These are phyloP conservation scores for Guyanaporus albipodus DNA, from an alignment of 768 basidiomycete species.

Conservation along the genomic window DNA sequence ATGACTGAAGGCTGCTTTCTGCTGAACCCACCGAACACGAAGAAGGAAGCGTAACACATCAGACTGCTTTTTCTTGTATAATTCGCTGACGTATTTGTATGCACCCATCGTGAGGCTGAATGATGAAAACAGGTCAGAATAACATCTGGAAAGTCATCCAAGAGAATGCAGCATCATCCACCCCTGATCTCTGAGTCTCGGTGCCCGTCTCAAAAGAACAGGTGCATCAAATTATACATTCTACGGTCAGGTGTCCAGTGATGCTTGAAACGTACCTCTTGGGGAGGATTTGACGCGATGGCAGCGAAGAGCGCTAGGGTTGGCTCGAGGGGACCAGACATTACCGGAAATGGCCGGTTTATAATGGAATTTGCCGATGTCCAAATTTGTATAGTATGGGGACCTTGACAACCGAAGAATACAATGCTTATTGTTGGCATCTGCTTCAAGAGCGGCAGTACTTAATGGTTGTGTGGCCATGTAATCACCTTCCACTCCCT, in stretches of 20 bases:
- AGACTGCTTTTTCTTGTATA: constrained; percentile 98
- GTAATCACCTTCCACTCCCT: not conserved
- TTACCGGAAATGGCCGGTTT: constrained; percentile 18
- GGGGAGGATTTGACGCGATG: constrained; percentile 21
- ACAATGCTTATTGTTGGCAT: no score
- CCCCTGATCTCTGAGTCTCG: constrained; percentile 11
- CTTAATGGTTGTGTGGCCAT: no score
- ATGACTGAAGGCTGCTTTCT: not conserved
- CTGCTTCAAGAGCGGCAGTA: no score
- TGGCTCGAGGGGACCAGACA: not conserved
- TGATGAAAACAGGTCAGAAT: constrained; percentile 18
- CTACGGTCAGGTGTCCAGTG: not conserved
- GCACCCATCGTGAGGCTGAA: constrained; percentile 73
- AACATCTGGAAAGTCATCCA: constrained; percentile 12
- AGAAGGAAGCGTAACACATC: constrained; percentile 97
- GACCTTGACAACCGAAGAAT: no score
- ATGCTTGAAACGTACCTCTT: constrained; percentile 27
- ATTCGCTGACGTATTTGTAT: constrained; percentile 94
- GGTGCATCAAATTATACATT: not conserved
- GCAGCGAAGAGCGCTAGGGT: constrained; percentile 1
- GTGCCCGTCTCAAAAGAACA: constrained; percentile 3
- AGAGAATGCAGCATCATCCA: constrained; percentile 20
- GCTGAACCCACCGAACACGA: constrained; percentile 75
- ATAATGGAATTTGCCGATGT: constrained; percentile 27
- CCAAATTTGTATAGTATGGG: constrained; percentile 12